phyloP scores from a whole-genome alignment of 2,329 filamentous ascomycete genomes.

The Colletotrichum incanum region DNA sequence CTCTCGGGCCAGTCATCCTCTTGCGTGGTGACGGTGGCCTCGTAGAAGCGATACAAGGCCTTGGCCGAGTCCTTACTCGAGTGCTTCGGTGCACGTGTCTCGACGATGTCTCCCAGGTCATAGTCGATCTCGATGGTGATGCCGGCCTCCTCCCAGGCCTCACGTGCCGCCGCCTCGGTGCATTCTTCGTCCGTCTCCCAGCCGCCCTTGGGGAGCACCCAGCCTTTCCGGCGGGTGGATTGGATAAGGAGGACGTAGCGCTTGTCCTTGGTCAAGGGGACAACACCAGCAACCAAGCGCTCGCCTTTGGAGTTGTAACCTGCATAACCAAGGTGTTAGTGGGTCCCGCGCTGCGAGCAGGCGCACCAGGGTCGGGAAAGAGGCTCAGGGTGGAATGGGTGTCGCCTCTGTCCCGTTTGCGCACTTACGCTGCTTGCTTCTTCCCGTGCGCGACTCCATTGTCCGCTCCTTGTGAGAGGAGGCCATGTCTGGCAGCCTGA shows the following conservation, averaged over 20 bases:
- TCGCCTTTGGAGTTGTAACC: conserved; percentile 95
- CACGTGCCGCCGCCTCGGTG: conserved; percentile 84
- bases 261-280: conserved; percentile 89
- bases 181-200: conserved; percentile 97
- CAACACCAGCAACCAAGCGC: conserved; percentile 93
- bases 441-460: conserved; percentile 83
- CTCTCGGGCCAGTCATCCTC: conserved; percentile 93
- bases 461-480: conserved; percentile 60
- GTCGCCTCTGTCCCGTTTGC: conserved; percentile 37
- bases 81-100: conserved; percentile 86
- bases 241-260: conserved; percentile 93
- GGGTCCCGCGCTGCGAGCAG: conserved; percentile 46
- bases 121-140: conserved; percentile 88
- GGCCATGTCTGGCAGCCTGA: conserved; percentile 38
- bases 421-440: conserved; percentile 85
- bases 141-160: conserved; percentile 98
- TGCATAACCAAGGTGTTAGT: conserved; percentile 63
- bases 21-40: conserved; percentile 89
- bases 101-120: conserved; percentile 88
- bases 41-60: conserved; percentile 84
- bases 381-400: conserved; percentile 24
- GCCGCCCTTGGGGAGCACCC: conserved; percentile 97
- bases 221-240: conserved; percentile 90
- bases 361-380: conserved; percentile 41
- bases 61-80: conserved; percentile 73